Base-by-base conservation (phyloP, 495 filamentous ascomycete species). In the Lasiosphaeria hispida region DNA sequence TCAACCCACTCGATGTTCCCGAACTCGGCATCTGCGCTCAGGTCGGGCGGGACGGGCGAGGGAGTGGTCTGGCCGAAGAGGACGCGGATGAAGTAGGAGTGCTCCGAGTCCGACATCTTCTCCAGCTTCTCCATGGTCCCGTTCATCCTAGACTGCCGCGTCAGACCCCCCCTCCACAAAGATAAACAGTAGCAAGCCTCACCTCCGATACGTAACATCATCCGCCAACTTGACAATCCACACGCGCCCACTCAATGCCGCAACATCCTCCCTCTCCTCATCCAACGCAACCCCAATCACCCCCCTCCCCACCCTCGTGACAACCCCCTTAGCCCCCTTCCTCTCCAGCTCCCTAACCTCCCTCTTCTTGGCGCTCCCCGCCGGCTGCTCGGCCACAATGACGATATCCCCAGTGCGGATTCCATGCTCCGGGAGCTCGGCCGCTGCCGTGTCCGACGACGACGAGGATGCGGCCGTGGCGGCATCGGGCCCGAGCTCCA, bases 181-280 rank as follows among this genome's bases (percentile, higher is more conserved):
- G 4, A n/a, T 18, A 39, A 52, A 7, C 10, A 53, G 9, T 23
- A 45, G 17, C 55, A 34, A 55, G 23, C 56, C 60, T 76, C 54
- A 90, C 87, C 91, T 79, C 73, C 88, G 83, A 73, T 88, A 92
- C 38, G 92, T 96, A 61, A 96, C 87, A 75, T 97, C 95, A 72
- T 97, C 96, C 13, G 94, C 91, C 65, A 97, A 75, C 77, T 97
- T 97, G 17, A 98, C 86, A 34, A 85, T 64, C 85, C 83, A 86
- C 35, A 86, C 65, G 48, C 86, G 39, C 76, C 90, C 58, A 91
- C 81, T 17, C 84, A 86, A 44, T 93, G 80, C 53, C 50, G 79
- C 81, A 3, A 85, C 62, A 78, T 80, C 10, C 83, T 84, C 13
- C 54, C 77, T 81, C 61, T 75, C 81, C 72, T 67, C 78, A 49